Conservation (phyloP, 2,329 filamentous ascomycete species). For the Drechslera avenae region DNA sequence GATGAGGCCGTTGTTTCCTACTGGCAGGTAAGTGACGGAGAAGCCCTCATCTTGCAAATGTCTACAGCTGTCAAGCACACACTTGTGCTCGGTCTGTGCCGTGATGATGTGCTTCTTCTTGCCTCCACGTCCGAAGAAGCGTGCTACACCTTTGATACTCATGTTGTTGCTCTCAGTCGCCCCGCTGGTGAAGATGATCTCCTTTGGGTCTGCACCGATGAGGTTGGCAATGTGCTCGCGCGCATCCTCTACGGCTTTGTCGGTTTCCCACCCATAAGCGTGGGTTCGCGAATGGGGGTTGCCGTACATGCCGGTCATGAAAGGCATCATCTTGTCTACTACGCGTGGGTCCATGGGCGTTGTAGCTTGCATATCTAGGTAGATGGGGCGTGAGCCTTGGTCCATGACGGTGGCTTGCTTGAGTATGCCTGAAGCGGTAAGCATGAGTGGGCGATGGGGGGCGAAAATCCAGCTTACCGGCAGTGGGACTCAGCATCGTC, state of each 20-base stretch:
- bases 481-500: slow-evolving; percentile 79
- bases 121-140: slow-evolving; percentile 88
- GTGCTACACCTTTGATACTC: slow-evolving; percentile 97
- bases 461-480: slow-evolving; percentile 54
- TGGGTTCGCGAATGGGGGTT: slow-evolving; percentile 98
- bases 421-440: slow-evolving; percentile 66
- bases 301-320: slow-evolving; percentile 88
- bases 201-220: slow-evolving; percentile 93
- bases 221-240: slow-evolving; percentile 81
- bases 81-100: slow-evolving; percentile 98
- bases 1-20: slow-evolving; percentile 84
- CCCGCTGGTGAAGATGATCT: slow-evolving; percentile 98
- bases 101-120: slow-evolving; percentile 99
- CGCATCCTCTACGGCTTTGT: slow-evolving; percentile 88
- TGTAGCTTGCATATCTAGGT: slow-evolving; percentile 97
- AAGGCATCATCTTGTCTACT: slow-evolving; percentile 95
- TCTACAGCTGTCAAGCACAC: slow-evolving; percentile 93
- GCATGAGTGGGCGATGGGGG: slow-evolving; percentile 8
- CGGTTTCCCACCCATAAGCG: slow-evolving; percentile 98
- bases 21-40: slow-evolving; percentile 94
- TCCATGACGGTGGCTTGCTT: slow-evolving; percentile 94
- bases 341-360: slow-evolving; percentile 94
- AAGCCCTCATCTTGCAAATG: slow-evolving; percentile 97
- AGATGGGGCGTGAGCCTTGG: slow-evolving; percentile 90
- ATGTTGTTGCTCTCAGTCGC: slow-evolving; percentile 99